Evolutionary conservation across 2,329 filamentous ascomycete species (phyloP).

Genomic region (Talaromyces amestolkiae): DNA sequence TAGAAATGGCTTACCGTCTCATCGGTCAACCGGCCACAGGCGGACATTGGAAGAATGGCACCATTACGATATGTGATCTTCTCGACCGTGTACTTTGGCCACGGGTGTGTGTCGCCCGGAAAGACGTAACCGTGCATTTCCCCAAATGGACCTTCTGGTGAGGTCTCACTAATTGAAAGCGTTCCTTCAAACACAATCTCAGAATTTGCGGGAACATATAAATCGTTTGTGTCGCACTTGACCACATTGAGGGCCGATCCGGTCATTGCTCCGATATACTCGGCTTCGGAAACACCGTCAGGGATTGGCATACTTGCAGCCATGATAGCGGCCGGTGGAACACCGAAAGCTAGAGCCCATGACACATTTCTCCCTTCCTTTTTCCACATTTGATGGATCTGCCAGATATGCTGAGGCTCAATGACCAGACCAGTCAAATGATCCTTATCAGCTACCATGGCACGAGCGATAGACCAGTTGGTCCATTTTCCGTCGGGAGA

Average conservation of each 20-base stretch:
- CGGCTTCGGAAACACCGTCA: constrained; percentile 49
- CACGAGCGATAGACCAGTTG: background rate
- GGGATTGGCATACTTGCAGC: constrained; percentile 52
- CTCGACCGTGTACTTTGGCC: background rate
- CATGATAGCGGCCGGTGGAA: constrained; percentile 52
- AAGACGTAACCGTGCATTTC: background rate
- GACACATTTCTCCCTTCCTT: background rate
- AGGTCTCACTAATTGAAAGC: background rate
- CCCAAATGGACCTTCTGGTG: background rate
- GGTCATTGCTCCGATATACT: constrained; percentile 37
- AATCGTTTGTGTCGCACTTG: background rate
- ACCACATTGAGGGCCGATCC: background rate
- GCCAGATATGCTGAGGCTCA: background rate
- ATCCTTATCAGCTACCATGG: background rate
- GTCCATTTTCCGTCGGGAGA: background rate
- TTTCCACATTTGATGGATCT: background rate
- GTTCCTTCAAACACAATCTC: background rate
- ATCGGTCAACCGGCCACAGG: background rate
- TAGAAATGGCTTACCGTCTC: background rate
- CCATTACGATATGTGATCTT: background rate
- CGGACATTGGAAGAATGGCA: background rate
- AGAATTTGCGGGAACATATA: background rate
- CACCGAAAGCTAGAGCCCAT: constrained; percentile 41
- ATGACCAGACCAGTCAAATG: background rate
- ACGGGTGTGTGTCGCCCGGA: background rate